Conservation (phyloP, 2,329 filamentous ascomycete genomes). For the Allantophomopsis lycopodina region DNA sequence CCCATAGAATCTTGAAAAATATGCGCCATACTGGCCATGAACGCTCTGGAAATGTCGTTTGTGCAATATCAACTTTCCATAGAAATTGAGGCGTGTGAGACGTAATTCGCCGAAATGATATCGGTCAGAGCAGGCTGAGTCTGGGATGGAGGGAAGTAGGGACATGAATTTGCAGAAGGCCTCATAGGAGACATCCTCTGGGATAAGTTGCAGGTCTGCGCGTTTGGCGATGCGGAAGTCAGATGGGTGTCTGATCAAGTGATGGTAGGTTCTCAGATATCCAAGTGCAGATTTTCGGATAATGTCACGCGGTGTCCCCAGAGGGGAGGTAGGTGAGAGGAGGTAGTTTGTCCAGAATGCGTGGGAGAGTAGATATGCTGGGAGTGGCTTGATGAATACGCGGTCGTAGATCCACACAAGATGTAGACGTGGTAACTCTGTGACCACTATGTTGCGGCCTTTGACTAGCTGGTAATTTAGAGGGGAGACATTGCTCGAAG, state of each 20-base stretch:
- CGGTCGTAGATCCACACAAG: conserved; percentile 17
- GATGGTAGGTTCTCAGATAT: conserved; percentile 17
- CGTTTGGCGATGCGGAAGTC: conserved; percentile 20
- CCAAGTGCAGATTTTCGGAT: conserved; percentile 9
- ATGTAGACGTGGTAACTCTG: conserved; percentile 20
- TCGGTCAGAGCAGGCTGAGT: conserved; percentile 12
- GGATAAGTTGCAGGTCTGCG: conserved; percentile 10
- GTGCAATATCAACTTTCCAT: conserved; percentile 9
- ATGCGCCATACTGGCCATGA: conserved; percentile 11
- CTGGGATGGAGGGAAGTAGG: conserved; percentile 6
- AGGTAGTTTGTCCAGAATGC: conserved; percentile 13
- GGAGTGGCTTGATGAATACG: conserved; percentile 19
- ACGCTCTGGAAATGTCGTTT: conserved; percentile 12
- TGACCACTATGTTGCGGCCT: conserved; percentile 17
- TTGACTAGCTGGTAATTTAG: conserved; percentile 17
- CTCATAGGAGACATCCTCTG: conserved; percentile 1
- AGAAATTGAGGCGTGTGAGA: conserved; percentile 10
- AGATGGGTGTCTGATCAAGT: conserved; percentile 17
- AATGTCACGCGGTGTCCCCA: background rate
- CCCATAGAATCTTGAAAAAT: conserved; percentile 12
- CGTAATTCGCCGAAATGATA: conserved; percentile 15
- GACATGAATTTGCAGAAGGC: conserved; percentile 11
- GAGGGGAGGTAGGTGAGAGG: background rate
- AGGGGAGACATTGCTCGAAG: conserved; percentile 2
- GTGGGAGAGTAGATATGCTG: conserved; percentile 14